Evolutionary conservation across 257 asterid species (phyloP), one percentile per base, ranked within the genome.

Genomic region (Nicotiana obtusifolia): DNA sequence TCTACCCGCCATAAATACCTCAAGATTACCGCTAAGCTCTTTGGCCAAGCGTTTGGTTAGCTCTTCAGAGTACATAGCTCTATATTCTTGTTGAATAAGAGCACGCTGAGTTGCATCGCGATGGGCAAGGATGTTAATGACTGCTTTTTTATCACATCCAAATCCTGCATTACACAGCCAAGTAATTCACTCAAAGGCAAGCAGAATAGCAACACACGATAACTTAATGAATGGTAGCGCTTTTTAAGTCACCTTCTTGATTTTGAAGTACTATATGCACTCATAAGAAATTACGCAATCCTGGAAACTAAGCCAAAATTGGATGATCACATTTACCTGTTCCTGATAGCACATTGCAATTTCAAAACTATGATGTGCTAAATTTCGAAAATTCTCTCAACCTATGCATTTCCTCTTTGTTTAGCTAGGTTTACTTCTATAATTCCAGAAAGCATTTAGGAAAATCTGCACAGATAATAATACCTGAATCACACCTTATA

Each of bases 61-160:
- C 4, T 93, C 98, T 79, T 91, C 94, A 41, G 92, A 82, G 61
- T 94, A 94, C 88, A 88, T 91, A 81, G 87, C 33, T 89, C 84
- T 88, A 87, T 93, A 96, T 87, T 96, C 99, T 24, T 92, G 97
- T 82, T 88, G 97, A 69, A 96, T 96, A 13, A 92, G 89, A 37
- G 93, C 84, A 22, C 98, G 99, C 71, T 93, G 98, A 56, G 95
- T 86, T 19, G 93, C 88, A 86, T 96, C 94, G 78, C 99, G 87
- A 82, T 94, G 99, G 52, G 97, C 95, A 82, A 94, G 97, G 87
- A 96, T 91, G 69, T 90, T 89, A 13, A 96, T 76, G 71, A 96
- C 94, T 69, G 92, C 91, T 52, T 92, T 88, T 78, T 93, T 94
- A 82, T 96, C 98, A 61, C 99, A 96, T 61, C 99, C 99, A 83